Percentiles rank a stretch among this genome's conserved stretches.
Evolutionary conservation across 331 rosid genomes (phyloP).

Genomic region (Rosa hybrid): DNA sequence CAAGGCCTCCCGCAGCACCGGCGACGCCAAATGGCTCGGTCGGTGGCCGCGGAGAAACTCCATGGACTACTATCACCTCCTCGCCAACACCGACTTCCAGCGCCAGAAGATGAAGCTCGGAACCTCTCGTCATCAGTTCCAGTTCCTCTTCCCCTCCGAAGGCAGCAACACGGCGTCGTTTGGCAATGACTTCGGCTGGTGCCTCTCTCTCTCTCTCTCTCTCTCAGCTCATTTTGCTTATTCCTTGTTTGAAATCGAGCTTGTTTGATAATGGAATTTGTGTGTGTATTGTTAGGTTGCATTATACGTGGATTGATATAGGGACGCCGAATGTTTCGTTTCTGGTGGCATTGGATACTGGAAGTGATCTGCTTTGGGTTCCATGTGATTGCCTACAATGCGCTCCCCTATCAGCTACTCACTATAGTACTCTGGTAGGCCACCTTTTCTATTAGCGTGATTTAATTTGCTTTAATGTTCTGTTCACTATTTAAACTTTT

Average conservation of each 20-base stretch:
- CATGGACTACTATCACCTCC: slow-evolving; percentile 52
- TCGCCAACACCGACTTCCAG: slow-evolving; percentile 51
- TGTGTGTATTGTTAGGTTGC: slow-evolving; percentile 52
- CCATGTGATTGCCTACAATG: slow-evolving; percentile 91
- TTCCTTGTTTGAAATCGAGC: background rate
- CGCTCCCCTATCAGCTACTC: slow-evolving; percentile 77
- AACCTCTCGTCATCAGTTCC: slow-evolving; percentile 30
- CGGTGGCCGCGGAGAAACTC: slow-evolving; percentile 52
- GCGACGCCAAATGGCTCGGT: slow-evolving; percentile 8
- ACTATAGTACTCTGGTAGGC: slow-evolving; percentile 72
- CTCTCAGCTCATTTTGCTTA: background rate
- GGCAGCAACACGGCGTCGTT: slow-evolving; percentile 75
- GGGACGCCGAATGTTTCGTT: slow-evolving; percentile 91
- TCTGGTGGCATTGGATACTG: slow-evolving; percentile 92
- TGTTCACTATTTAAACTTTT: background rate
- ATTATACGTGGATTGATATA: slow-evolving; percentile 90
- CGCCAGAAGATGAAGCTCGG: slow-evolving; percentile 63
- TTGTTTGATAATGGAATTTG: background rate
- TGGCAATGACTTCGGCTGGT: slow-evolving; percentile 94
- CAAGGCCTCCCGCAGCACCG: slow-evolving; percentile 21
- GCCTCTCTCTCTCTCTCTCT: background rate
- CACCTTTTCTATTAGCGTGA: background rate
- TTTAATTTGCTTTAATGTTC: slow-evolving; percentile 6
- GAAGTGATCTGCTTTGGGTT: slow-evolving; percentile 95
- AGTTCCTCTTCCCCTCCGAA: slow-evolving; percentile 70